These are phyloP conservation scores for Fusarium sp. DNA, from an alignment of 2,329 filamentous ascomycete species.

Conservation along the genomic window DNA sequence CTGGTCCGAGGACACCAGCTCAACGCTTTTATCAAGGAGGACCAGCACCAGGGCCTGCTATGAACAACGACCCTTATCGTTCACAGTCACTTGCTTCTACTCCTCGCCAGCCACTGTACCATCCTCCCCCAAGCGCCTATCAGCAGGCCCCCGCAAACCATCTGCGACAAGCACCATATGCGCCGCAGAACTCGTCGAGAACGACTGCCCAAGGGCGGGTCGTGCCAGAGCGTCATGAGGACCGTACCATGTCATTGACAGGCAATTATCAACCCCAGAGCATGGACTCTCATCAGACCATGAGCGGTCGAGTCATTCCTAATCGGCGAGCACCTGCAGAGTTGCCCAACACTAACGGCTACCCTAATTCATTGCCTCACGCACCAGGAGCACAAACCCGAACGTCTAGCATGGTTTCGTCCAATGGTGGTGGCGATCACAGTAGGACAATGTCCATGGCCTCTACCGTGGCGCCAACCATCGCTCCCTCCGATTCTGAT, in stretches of 20 bases:
- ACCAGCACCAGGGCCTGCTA: conserved; percentile 62
- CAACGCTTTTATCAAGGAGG: conserved; percentile 74
- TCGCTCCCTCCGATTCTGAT: conserved; percentile 72
- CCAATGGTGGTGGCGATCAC: conserved; percentile 62
- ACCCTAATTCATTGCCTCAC: conserved; percentile 55
- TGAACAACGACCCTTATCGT: conserved; percentile 88
- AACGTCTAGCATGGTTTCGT: conserved; percentile 73
- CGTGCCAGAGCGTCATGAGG: conserved; percentile 91
- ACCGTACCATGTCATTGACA: conserved; percentile 96
- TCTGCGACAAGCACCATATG: conserved; percentile 80
- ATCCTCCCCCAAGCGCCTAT: conserved; percentile 71
- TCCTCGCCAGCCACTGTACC: conserved; percentile 79
- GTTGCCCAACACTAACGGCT: conserved; percentile 55
- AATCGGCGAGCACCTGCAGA: conserved; percentile 68
- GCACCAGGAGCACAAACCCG: conserved; percentile 68
- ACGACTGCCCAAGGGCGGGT: conserved; percentile 93
- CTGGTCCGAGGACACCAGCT: conserved; percentile 58
- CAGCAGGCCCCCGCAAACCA: conserved; percentile 77
- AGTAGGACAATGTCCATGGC: conserved; percentile 91
- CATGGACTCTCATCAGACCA: conserved; percentile 86
- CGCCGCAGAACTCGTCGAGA: conserved; percentile 75
- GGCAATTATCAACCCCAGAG: conserved; percentile 78
- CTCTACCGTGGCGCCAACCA: conserved; percentile 80
- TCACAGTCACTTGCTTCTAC: conserved; percentile 91
- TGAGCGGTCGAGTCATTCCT: conserved; percentile 92